phyloP scores from a whole-genome alignment of 2,329 filamentous ascomycete species.

The Colletotrichum truncatum region DNA sequence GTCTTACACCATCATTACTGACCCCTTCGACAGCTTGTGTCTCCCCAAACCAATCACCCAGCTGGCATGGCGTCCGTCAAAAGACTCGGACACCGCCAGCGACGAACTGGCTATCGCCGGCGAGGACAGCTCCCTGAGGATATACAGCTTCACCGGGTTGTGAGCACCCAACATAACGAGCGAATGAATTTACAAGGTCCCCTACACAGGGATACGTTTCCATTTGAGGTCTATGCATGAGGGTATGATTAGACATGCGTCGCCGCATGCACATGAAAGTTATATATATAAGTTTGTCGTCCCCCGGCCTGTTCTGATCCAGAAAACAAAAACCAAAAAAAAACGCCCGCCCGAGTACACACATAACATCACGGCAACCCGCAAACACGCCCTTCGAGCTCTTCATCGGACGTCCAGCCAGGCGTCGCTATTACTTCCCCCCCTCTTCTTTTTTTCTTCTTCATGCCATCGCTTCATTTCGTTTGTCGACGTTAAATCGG shows the following conservation, averaged over 20 bases:
- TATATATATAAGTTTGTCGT: constrained; percentile 2
- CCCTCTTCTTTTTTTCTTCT: neutral
- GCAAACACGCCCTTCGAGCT: constrained; percentile 27
- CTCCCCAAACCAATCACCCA: constrained; percentile 74
- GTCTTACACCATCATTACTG: constrained; percentile 13
- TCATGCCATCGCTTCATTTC: constrained; percentile 8
- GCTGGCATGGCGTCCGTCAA: constrained; percentile 72
- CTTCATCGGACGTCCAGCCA: constrained; percentile 23
- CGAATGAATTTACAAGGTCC: constrained; percentile 1
- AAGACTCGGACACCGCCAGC: constrained; percentile 20
- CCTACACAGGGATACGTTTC: neutral
- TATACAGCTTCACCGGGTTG: constrained; percentile 56
- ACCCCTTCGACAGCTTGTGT: constrained; percentile 51
- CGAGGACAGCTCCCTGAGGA: constrained; percentile 68
- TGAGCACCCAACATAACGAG: neutral
- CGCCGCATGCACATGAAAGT: constrained; percentile 14
- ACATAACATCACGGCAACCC: neutral
- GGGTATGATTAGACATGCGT: constrained; percentile 28
- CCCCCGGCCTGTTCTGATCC: constrained; percentile 23
- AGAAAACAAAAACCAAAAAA: constrained; percentile 4
- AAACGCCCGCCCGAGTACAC: constrained; percentile 10
- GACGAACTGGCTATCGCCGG: constrained; percentile 61
- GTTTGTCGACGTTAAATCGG: neutral
- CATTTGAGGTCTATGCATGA: constrained; percentile 27
- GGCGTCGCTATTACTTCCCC: constrained; percentile 6